Evolutionary conservation across 495 filamentous ascomycete species (phyloP).

Genomic region (Corynascus novoguineensis): DNA sequence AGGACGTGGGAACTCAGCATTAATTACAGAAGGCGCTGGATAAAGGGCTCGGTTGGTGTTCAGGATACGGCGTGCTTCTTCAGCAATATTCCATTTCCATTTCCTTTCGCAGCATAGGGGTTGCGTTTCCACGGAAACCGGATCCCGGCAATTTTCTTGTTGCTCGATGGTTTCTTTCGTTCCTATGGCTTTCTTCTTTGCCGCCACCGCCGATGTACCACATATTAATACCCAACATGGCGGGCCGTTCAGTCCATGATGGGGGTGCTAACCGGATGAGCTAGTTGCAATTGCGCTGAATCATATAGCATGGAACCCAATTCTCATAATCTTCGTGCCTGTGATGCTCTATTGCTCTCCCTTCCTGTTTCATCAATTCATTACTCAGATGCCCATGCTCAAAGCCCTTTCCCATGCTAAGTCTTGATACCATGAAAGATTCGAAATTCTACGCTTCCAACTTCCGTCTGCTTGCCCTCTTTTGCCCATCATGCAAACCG

Average conservation of each 20-base stretch:
- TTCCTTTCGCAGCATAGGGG: background rate
- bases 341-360: background rate
- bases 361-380: background rate
- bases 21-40: constrained; percentile 7
- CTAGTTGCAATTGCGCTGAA: background rate
- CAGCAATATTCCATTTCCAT: background rate
- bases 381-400: background rate
- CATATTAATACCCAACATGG: background rate
- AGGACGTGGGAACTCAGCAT: background rate
- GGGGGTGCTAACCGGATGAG: background rate
- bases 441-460: constrained; percentile 10
- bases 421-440: background rate
- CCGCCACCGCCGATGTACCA: background rate
- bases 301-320: background rate
- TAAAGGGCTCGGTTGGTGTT: constrained; percentile 12
- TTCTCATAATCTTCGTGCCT: background rate
- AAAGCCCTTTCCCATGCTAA: no score
- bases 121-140: background rate
- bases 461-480: constrained; percentile 37
- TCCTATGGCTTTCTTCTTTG: background rate
- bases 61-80: constrained; percentile 21
- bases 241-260: background rate
- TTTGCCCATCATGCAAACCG: constrained; percentile 22
- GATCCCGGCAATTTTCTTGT: background rate
- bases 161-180: background rate